Evolutionary conservation across 2,329 filamentous ascomycete genomes (phyloP).

Genomic region (Blumeria graminis): DNA sequence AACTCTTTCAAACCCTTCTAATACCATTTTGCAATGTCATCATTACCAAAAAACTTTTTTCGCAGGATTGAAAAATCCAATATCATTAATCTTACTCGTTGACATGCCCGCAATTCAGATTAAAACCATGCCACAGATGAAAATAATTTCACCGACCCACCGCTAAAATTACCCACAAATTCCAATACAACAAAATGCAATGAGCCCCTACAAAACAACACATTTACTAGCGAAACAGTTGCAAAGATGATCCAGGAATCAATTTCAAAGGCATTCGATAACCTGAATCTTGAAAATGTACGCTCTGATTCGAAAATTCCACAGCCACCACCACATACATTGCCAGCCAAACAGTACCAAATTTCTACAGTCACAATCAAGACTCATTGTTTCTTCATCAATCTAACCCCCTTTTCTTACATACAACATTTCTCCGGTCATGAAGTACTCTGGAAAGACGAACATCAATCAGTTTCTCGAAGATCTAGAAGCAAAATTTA

Average conservation of each 20-base stretch:
- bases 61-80: neutral
- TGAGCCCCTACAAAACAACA: no score
- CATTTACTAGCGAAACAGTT: no score
- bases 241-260: no score
- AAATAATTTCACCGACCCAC: neutral
- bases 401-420: neutral
- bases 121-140: neutral
- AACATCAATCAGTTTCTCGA: no score
- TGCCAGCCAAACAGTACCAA: no score
- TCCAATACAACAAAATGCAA: no score
- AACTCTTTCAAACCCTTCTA: neutral
- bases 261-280: no score
- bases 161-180: neutral
- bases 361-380: neutral
- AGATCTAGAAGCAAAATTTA: no score
- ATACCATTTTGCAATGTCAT: neutral
- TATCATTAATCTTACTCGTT: neutral
- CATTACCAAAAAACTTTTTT: neutral
- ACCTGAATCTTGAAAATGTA: neutral
- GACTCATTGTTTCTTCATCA: neutral
- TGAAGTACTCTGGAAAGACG: neutral
- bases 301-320: neutral
- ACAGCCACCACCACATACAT: neutral
- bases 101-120: neutral
- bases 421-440: neutral